Base-by-base conservation (phyloP, 108 stramenopile genomes). In the Fistulifera solaris region DNA sequence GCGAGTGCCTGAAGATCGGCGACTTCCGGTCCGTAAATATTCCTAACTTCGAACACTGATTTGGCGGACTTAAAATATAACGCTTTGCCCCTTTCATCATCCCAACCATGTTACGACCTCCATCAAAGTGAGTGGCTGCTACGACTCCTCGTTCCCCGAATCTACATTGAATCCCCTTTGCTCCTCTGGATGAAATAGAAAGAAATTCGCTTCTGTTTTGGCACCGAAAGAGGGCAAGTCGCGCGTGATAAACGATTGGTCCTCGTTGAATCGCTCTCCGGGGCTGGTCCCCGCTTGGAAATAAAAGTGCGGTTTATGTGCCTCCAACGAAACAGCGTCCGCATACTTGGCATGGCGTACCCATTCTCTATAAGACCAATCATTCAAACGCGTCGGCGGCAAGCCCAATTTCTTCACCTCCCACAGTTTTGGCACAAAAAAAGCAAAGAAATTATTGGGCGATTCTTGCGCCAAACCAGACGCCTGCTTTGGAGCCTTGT, bases 71-170 rank as follows among this genome's bases (percentile, higher is more conserved):
- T 23, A 97, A 28, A 41, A 97, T 82, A 63, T 97, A 97, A 11
- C 96, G 83, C 57, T 97, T 97, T 10, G 86, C 89, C 11, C 96
- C 96, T 12, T 71, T 83, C 18, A 97, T 61, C 94, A 97, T 97
- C 38, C 83, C 82, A 24, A 97, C 65, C 87, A 95, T 92, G 53
- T 97, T 97, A 18, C 81, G 65, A 0, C 94, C 94, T 14, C 66
- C 74, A 63, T 97, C 96, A 71, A 87, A 95, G 61, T 97, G 96
- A n/a, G 84, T 81, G 40, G 93, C 96, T 12, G 96, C 94, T 49
- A 91, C 91, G 39, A 93, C 86, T 27, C 94, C 94, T 17, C 87
- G 75, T 48, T 85, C 75, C 41, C 83, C 87, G 66, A 93, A 83
- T 10, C 88, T 73, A 48, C 88, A 94, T 59, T 94, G 92, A 39